A percentile compares a stretch with the other conserved stretches of the same genome.
Conservation (phyloP, 192 early-diverging fungal species). For the Umbelopsis vinacea region DNA sequence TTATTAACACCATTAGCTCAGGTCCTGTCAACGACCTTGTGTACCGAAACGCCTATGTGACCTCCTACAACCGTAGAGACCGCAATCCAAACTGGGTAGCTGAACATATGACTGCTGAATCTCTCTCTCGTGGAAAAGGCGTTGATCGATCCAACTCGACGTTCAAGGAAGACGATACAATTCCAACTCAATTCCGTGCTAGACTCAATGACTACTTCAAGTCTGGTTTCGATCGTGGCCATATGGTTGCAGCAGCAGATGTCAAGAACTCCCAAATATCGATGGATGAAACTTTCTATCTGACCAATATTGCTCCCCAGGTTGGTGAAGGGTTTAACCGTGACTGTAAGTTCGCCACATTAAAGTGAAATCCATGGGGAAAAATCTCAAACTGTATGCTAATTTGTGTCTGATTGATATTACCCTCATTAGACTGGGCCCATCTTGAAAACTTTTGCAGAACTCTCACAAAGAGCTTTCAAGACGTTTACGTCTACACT, state of each 20-base stretch:
- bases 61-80: constrained; percentile 76
- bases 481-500: constrained; percentile 85
- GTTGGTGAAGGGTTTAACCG: constrained; percentile 90
- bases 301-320: constrained; percentile 82
- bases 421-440: constrained; percentile 73
- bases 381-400: not conserved
- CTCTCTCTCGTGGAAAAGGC: constrained; percentile 59
- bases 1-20: not conserved
- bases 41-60: constrained; percentile 69
- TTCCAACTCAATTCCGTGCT: constrained; percentile 80
- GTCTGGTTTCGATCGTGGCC: constrained; percentile 89
- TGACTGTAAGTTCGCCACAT: constrained; percentile 58
- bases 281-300: constrained; percentile 87
- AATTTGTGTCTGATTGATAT: not conserved
- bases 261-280: constrained; percentile 69
- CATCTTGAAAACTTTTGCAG: constrained; percentile 84
- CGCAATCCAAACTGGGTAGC: constrained; percentile 80
- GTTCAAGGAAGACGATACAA: constrained; percentile 78
- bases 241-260: constrained; percentile 92
- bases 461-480: constrained; percentile 67
- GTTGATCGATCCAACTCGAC: constrained; percentile 68
- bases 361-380: not conserved
- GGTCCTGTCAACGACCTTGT: constrained; percentile 81
- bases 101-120: constrained; percentile 68
- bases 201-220: constrained; percentile 78